phyloP scores from a whole-genome alignment of 2,329 filamentous ascomycete species.

The Oidium heveae region DNA sequence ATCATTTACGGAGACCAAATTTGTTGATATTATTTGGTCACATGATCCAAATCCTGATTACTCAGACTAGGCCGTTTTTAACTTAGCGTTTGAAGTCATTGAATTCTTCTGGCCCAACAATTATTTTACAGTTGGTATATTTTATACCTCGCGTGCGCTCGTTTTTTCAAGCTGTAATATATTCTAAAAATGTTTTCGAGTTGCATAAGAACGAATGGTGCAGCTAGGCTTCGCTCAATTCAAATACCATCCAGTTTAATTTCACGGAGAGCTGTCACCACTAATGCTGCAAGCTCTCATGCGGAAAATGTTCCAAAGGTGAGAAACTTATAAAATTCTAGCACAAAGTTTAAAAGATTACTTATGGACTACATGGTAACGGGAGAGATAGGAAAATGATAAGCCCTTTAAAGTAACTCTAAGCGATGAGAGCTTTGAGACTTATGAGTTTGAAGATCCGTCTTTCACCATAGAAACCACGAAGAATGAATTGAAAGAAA shows the following conservation, averaged over 20 bases:
- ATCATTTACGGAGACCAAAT: too few species aligned
- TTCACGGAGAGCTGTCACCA: constrained; percentile 50
- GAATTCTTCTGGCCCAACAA: too few species aligned
- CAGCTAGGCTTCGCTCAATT: too few species aligned
- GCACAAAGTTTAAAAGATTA: background rate
- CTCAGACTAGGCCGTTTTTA: too few species aligned
- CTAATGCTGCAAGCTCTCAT: constrained; percentile 78
- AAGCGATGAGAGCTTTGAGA: constrained; percentile 98
- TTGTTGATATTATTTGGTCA: too few species aligned
- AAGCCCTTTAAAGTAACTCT: constrained; percentile 79
- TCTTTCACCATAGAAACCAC: constrained; percentile 79
- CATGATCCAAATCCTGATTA: too few species aligned
- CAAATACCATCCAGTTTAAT: constrained; percentile 4
- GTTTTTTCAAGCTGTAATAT: too few species aligned
- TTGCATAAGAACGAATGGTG: too few species aligned
- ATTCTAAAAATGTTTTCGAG: too few species aligned
- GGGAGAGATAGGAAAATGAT: constrained; percentile 51
- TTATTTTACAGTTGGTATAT: too few species aligned
- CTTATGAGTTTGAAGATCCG: constrained; percentile 93
- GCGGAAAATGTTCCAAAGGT: constrained; percentile 50
- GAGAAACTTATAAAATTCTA: constrained; percentile 13
- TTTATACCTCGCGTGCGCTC: too few species aligned
- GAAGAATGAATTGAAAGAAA: constrained; percentile 95
- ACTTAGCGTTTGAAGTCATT: too few species aligned
- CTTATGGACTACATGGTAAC: background rate